Evolutionary conservation across 306 rosid species (phyloP).

Genomic region (Begonia loranthoides): DNA sequence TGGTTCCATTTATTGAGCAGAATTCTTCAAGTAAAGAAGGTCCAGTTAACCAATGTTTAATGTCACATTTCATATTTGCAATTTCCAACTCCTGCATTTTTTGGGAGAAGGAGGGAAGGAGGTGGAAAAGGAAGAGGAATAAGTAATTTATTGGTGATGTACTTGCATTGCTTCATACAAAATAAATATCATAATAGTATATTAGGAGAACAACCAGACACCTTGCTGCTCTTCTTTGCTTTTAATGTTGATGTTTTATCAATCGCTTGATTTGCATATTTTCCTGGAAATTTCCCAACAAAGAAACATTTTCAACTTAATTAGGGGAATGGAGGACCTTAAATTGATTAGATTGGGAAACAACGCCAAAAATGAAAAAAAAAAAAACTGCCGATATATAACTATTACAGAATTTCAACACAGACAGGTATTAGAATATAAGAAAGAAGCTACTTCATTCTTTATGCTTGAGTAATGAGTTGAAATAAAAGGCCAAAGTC

Average conservation of each 20-base stretch:
- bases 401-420: too few species aligned
- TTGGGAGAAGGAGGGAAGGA: conserved; percentile 1
- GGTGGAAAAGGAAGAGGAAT: conserved; percentile 11
- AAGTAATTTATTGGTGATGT: conserved; percentile 13
- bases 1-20: conserved; percentile 32
- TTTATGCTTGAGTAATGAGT: too few species aligned
- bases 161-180: conserved; percentile 7
- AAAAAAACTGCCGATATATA: too few species aligned
- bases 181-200: conserved; percentile 13
- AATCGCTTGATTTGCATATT: conserved; percentile 18
- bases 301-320: conserved; percentile 2
- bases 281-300: conserved; percentile 36
- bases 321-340: too few species aligned
- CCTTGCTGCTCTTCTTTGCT: conserved; percentile 62
- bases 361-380: too few species aligned
- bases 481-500: too few species aligned
- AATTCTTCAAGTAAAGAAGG: conserved; percentile 52
- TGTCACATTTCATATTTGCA: conserved; percentile 37
- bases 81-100: conserved; percentile 28
- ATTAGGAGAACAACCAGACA: conserved; percentile 60
- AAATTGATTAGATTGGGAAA: too few species aligned
- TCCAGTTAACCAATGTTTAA: conserved; percentile 26
- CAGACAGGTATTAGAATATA: too few species aligned
- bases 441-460: too few species aligned
- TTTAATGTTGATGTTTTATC: conserved; percentile 18